Evolutionary conservation across 106 monocot genomes (phyloP), one percentile per base, ranked within the genome.

Genomic region (Acorus gramineus): DNA sequence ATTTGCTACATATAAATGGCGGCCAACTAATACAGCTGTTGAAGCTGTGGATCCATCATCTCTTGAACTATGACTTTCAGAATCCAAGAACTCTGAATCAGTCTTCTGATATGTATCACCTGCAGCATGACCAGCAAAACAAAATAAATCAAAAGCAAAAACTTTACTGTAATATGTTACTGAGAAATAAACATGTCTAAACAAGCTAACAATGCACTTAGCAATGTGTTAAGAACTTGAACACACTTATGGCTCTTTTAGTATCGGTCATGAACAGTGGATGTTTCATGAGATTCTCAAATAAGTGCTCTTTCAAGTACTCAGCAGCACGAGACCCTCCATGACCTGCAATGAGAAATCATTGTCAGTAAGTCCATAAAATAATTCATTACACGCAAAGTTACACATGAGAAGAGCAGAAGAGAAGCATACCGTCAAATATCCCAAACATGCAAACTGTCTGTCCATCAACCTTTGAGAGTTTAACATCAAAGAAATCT

Each of bases 251-350:
- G 52, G 95, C 90, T 47, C 70, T 59, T 68, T 90, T 95, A 47
- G 90, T 90, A 60, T 95, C 84, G 47, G 75, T 66, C 71, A 84
- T 67, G 62, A 95, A 90, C 47, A 78, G 66, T 69, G 95, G 90
- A 77, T 95, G 95, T 52, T 87, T 84, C 59, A 85, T 63, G 46
- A 95, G 90, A 61, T 95, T 95, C 62, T 95, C 82, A 71, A 95
- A 87, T 58, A 95, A 80, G 64, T 90, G 82, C 46, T 82, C 80
- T 82, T 90, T 95, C 71, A 95, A 74, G 76, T 87, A 95, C 67
- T 90, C 77, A n/a, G 95, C 90, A 67, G 95, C 90, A 62, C 84
- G 81, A 14, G 90, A 82, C 66, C 95, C 95, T 46, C 90, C 95
- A 80, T 95, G 95, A 62, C 94, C 94, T 94, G 57, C 46, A 12